Base-by-base conservation (phyloP, 2,329 filamentous ascomycete species). In the Pseudogymnoascus sp. region DNA sequence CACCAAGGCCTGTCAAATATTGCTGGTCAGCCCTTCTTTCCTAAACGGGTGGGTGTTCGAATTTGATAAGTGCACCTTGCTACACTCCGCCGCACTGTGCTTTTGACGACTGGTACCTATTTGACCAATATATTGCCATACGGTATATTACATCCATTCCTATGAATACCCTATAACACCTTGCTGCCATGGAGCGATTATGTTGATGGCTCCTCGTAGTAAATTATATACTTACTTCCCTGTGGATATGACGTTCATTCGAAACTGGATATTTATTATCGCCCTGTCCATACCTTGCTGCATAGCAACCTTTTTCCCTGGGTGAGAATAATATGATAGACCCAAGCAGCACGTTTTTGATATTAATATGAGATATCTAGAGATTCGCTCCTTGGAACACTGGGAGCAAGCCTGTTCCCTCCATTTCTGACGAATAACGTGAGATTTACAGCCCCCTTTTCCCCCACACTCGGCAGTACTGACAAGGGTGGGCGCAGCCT, bases 401-500 rank as follows among this genome's bases (percentile, higher is more conserved):
- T 76, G 1, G n/a, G 66, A 7, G 70, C 69, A 1, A 71, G 72
- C 9, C 65, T 63, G 0, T 70, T 77, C n/a, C 75, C 75, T 7
- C 49, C 63, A 0, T 84, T 81, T 65, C 72, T 84, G 14, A 75
- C 70, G 4, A 76, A 81, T 69, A 82, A 82, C 65, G 49, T 56
- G 49, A 56, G 49, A 34, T 56, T 21, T 36, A 56, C 21, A 21
- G 2, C 28, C 16, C 11, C 49, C 1, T 18, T 56, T 18, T 5
- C 28, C 12, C 8, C 16, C 28, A 1, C 11, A 8, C 28, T 12
- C 9, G n/a, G n/a, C 12, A 21, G 21, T 56, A 21, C 49, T 56
- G 11, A 56, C 36, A 56, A 3, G 49, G n/a, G n/a, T 34, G 49
- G n/a, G 16, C 2, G 2, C n/a, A 56, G 49, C 79, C 81, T 18